phyloP scores from a whole-genome alignment of 345 rosid species.

The Linum trigynum region DNA sequence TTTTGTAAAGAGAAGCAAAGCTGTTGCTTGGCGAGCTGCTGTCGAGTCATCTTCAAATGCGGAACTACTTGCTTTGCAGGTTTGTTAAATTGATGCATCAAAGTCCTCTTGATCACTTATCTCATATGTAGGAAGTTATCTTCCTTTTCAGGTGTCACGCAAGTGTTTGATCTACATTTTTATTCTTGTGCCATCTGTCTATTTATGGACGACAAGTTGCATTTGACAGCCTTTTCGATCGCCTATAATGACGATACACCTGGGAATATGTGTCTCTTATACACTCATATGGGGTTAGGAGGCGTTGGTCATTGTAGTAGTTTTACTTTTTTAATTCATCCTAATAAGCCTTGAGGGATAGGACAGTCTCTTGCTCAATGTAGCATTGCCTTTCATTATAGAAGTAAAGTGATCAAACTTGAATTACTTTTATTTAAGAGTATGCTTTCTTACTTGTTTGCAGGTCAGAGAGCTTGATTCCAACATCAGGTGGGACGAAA shows the following conservation, averaged over 20 bases:
- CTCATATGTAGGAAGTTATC: no score
- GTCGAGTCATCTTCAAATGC: slow-evolving; percentile 71
- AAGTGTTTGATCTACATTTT: slow-evolving; percentile 3
- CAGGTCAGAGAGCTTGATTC: slow-evolving; percentile 87
- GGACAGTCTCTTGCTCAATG: no score
- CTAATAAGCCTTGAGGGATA: no score
- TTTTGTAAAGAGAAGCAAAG: slow-evolving; percentile 72
- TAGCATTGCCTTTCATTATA: no score
- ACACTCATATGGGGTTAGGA: not conserved
- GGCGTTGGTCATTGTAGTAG: slow-evolving; percentile 12
- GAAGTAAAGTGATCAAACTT: no score
- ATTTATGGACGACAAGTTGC: no score
- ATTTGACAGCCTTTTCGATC: no score
- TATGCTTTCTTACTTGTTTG: slow-evolving; percentile 10
- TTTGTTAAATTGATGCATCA: slow-evolving; percentile 11
- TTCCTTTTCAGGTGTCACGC: not conserved
- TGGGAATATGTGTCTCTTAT: not conserved
- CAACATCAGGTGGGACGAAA: slow-evolving; percentile 81
- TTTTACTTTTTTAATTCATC: not conserved
- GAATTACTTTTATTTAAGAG: no score
- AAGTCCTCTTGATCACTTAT: not conserved
- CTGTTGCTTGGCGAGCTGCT: slow-evolving; percentile 76
- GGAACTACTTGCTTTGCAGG: slow-evolving; percentile 92
- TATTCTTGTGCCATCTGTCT: not conserved
- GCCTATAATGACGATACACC: no score